A percentile compares a stretch with the other conserved stretches of the same genome.
Conservation (phyloP, 106 monocot genomes). For the Acorus gramineus region DNA sequence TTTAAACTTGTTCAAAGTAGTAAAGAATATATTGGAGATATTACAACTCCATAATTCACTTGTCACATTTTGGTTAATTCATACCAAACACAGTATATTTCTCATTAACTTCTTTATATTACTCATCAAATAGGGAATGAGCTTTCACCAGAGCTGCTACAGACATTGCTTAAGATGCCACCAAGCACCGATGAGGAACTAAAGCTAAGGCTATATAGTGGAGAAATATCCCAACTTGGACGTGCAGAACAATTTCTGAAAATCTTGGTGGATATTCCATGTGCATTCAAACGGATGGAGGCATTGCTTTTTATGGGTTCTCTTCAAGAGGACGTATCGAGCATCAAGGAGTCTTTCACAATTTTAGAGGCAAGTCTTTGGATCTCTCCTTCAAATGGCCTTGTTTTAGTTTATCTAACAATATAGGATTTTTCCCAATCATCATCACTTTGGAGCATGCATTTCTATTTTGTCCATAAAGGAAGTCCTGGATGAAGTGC, state of each 20-base stretch:
- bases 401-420: neutral
- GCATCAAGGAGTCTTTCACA: slow-evolving; percentile 29
- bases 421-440: neutral
- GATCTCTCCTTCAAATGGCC: neutral
- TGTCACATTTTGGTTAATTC: too few relatives aligned
- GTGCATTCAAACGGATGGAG: slow-evolving; percentile 54
- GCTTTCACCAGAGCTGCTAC: slow-evolving; percentile 43
- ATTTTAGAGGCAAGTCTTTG: slow-evolving; percentile 42
- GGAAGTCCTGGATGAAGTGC: too few relatives aligned
- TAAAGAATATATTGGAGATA: too few relatives aligned
- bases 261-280: slow-evolving; percentile 41
- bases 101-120: too few relatives aligned
- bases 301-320: slow-evolving; percentile 45
- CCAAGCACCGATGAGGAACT: slow-evolving; percentile 55
- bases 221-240: slow-evolving; percentile 29
- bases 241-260: slow-evolving; percentile 59
- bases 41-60: too few relatives aligned
- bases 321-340: slow-evolving; percentile 37
- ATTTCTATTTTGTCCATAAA: too few relatives aligned
- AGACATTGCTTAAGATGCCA: slow-evolving; percentile 49
- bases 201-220: slow-evolving; percentile 40
- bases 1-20: too few relatives aligned
- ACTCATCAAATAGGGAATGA: slow-evolving; percentile 30
- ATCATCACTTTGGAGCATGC: too few relatives aligned
- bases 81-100: too few relatives aligned